phyloP scores from a whole-genome alignment of 768 basidiomycete species.

The Psilocybe sp. region DNA sequence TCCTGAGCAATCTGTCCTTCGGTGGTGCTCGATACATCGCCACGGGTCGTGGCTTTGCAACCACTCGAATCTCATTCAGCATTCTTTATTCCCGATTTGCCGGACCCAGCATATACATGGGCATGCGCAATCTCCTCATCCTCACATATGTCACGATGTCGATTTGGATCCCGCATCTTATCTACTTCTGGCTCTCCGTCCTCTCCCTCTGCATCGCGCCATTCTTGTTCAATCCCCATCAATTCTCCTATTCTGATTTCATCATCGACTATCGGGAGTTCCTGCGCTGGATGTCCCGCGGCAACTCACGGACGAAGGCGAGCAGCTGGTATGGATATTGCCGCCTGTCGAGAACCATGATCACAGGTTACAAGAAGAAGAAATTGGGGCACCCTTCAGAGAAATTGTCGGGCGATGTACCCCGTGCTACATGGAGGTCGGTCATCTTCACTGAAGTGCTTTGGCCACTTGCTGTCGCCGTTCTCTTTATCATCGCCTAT shows the following conservation, averaged over 20 bases:
- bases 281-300: slow-evolving; percentile 98
- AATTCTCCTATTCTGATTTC: slow-evolving; percentile 96
- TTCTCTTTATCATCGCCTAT: slow-evolving; percentile 79
- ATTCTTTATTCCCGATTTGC: slow-evolving; percentile 99
- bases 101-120: slow-evolving; percentile 99
- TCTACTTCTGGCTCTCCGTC: slow-evolving; percentile 99
- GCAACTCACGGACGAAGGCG: slow-evolving; percentile 93
- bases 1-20: slow-evolving; percentile 94
- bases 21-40: slow-evolving; percentile 99
- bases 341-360: slow-evolving; percentile 93
- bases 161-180: slow-evolving; percentile 91
- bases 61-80: slow-evolving; percentile 91
- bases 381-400: slow-evolving; percentile 96
- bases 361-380: slow-evolving; percentile 99
- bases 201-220: slow-evolving; percentile 93
- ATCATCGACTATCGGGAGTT: slow-evolving; percentile 99
- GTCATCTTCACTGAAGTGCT: slow-evolving; percentile 85
- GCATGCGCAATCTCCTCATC: slow-evolving; percentile 89
- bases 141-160: slow-evolving; percentile 89
- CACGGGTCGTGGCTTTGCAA: slow-evolving; percentile 98
- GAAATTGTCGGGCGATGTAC: slow-evolving; percentile 92
- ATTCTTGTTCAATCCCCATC: slow-evolving; percentile 99
- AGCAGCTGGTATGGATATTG: slow-evolving; percentile 99
- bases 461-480: slow-evolving; percentile 73
- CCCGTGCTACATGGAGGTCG: slow-evolving; percentile 83